Conservation (phyloP, 2,329 filamentous ascomycete genomes). For the Metarhizium humberi region DNA sequence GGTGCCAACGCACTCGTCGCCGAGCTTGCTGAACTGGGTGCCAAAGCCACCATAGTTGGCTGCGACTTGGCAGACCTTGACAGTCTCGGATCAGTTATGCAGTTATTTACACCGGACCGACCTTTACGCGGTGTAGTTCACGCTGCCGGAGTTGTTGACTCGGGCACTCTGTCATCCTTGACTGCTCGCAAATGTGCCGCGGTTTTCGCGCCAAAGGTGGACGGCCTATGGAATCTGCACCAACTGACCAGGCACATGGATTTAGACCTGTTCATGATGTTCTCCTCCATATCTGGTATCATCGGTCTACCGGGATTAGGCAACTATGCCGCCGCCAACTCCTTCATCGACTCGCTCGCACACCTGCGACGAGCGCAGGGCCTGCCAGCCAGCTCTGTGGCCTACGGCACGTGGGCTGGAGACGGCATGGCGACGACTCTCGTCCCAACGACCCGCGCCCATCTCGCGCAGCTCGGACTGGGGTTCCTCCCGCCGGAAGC, state of each 20-base stretch:
- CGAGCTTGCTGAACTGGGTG: slow-evolving; percentile 7
- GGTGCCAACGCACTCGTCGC: slow-evolving; percentile 4
- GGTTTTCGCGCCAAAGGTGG: no score
- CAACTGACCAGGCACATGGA: no score
- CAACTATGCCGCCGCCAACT: slow-evolving; percentile 31
- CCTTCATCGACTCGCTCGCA: slow-evolving; percentile 28
- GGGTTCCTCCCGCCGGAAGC: no score
- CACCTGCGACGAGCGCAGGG: slow-evolving; percentile 19
- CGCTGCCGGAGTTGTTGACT: no score
- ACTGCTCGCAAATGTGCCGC: no score
- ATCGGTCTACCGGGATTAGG: slow-evolving; percentile 23
- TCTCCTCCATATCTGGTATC: slow-evolving; percentile 23
- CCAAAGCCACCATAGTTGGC: slow-evolving; percentile 6
- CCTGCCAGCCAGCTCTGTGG: slow-evolving; percentile 10
- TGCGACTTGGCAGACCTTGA: slow-evolving; percentile 5
- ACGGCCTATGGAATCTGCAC: no score
- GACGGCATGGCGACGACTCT: slow-evolving; percentile 7
- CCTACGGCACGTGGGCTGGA: slow-evolving; percentile 1
- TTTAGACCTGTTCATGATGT: no score
- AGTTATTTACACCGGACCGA: no score
- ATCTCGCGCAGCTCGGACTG: no score
- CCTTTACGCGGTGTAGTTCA: no score
- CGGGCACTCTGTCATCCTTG: no score
- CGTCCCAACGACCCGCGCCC: slow-evolving; percentile 1
- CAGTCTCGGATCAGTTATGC: background rate